A percentile compares a stretch with the other conserved stretches of the same genome.
phyloP scores from a whole-genome alignment of 495 filamentous ascomycete species.

The Oleoguttula mirabilis region DNA sequence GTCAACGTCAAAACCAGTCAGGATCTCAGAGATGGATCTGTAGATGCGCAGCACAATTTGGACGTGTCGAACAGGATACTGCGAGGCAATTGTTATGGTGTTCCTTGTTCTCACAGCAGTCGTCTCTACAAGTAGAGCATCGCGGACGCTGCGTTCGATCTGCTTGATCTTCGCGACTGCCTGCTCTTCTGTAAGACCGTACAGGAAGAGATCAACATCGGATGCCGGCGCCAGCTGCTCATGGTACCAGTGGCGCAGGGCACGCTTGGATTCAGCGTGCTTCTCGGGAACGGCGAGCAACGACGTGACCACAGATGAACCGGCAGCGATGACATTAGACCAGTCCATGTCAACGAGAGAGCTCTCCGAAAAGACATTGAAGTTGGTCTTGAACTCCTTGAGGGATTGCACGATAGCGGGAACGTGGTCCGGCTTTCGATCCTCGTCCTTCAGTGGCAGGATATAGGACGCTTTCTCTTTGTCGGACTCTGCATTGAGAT shows the following conservation, averaged over 20 bases:
- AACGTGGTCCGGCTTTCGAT: slow-evolving; percentile 47
- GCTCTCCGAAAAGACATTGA: slow-evolving; percentile 63
- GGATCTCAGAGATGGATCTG: slow-evolving; percentile 64
- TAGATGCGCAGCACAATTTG: slow-evolving; percentile 77
- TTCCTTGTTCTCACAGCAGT: slow-evolving; percentile 71
- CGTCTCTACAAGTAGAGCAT: slow-evolving; percentile 62
- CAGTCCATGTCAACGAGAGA: slow-evolving; percentile 54
- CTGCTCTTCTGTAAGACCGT: slow-evolving; percentile 58
- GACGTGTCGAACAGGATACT: slow-evolving; percentile 72
- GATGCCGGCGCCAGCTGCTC: slow-evolving; percentile 67
- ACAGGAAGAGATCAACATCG: slow-evolving; percentile 75
- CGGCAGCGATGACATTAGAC: slow-evolving; percentile 66
- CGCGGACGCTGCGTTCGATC: slow-evolving; percentile 57
- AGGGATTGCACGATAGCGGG: slow-evolving; percentile 52
- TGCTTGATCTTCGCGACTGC: slow-evolving; percentile 70
- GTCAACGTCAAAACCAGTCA: slow-evolving; percentile 78
- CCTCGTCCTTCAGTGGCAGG: slow-evolving; percentile 48
- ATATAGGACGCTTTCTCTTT: slow-evolving; percentile 56
- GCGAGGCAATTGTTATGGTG: slow-evolving; percentile 68
- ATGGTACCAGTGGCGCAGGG: slow-evolving; percentile 62
- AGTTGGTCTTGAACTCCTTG: slow-evolving; percentile 62
- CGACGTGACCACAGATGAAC: slow-evolving; percentile 62
- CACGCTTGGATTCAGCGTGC: slow-evolving; percentile 50
- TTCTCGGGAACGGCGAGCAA: slow-evolving; percentile 58
- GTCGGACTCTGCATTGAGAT: slow-evolving; percentile 44